These are phyloP conservation scores for Lachancea kluyveri DNA, from an alignment of 805 yeast genomes.

Conservation along the genomic window DNA sequence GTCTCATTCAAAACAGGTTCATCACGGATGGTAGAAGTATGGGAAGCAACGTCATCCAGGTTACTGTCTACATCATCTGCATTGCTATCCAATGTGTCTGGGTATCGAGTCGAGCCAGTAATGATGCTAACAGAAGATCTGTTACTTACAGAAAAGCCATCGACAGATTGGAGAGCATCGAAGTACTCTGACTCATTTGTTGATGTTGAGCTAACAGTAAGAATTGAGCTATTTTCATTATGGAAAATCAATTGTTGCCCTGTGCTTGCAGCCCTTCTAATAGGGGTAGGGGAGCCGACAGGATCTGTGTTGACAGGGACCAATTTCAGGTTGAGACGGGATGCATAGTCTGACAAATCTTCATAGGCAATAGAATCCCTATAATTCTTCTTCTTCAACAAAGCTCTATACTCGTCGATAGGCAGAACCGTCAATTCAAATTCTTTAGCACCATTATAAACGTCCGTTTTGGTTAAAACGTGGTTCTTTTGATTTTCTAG, in stretches of 20 bases:
- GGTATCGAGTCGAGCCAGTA: slow-evolving; percentile 4
- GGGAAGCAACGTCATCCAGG: slow-evolving; percentile 6
- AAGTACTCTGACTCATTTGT: slow-evolving; percentile 26
- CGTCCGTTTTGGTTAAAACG: slow-evolving; percentile 28
- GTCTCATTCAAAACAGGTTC: background rate
- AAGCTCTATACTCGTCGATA: slow-evolving; percentile 35
- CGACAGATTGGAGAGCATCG: slow-evolving; percentile 19
- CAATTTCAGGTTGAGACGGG: slow-evolving; percentile 30
- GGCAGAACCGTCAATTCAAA: slow-evolving; percentile 41
- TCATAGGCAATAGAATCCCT: slow-evolving; percentile 24
- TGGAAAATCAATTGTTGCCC: background rate
- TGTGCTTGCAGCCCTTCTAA: no score
- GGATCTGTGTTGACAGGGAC: slow-evolving; percentile 21
- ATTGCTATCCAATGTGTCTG: slow-evolving; percentile 4
- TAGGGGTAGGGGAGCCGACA: no score
- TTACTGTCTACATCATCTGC: background rate
- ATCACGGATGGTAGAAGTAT: slow-evolving; percentile 9
- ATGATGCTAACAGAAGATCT: slow-evolving; percentile 3
- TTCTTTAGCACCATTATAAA: slow-evolving; percentile 33
- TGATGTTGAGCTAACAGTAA: slow-evolving; percentile 9
- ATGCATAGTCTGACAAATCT: slow-evolving; percentile 31
- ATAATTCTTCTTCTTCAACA: slow-evolving; percentile 26
- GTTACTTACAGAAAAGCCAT: background rate
- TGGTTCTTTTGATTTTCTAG: slow-evolving; percentile 27
- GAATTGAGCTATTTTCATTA: slow-evolving; percentile 1